phyloP scores from a whole-genome alignment of 306 rosid genomes.

The Sophora flavescens region DNA sequence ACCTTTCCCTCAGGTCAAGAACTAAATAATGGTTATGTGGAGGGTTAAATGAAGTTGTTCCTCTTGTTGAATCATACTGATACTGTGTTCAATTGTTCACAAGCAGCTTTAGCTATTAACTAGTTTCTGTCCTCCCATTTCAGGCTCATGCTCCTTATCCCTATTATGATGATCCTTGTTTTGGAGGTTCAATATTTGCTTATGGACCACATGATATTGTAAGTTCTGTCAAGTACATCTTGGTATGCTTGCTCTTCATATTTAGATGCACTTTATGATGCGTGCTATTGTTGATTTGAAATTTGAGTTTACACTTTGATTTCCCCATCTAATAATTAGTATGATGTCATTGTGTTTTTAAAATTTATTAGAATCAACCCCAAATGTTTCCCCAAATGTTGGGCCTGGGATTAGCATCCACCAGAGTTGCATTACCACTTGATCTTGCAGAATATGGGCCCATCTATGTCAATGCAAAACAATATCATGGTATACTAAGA shows the following conservation, averaged over 20 bases:
- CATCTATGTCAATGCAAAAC: conserved; percentile 90
- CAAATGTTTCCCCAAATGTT: conserved; percentile 58
- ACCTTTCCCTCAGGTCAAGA: conserved; percentile 53
- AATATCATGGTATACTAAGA: conserved; percentile 89
- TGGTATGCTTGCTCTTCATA: background rate
- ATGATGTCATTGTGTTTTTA: background rate
- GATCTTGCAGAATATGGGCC: conserved; percentile 88
- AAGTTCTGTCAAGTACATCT: conserved; percentile 48
- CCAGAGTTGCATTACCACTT: conserved; percentile 74
- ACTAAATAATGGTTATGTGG: conserved; percentile 49
- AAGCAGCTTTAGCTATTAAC: conserved; percentile 45
- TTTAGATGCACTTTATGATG: background rate
- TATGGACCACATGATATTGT: conserved; percentile 72
- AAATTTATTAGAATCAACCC: conserved; percentile 48
- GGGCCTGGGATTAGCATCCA: conserved; percentile 71
- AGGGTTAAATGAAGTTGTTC: conserved; percentile 59
- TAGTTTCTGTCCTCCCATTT: conserved; percentile 31
- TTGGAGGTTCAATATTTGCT: conserved; percentile 53
- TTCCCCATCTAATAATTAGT: background rate
- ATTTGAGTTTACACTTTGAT: background rate
- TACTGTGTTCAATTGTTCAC: conserved; percentile 51
- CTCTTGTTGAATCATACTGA: conserved; percentile 55
- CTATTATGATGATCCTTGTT: conserved; percentile 67
- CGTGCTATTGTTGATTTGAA: background rate
- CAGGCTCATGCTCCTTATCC: conserved; percentile 69